A percentile compares a stretch with the other conserved stretches of the same genome.
These are phyloP conservation scores for Nymphaea thermarum DNA, from an alignment of 164 flowering plant species.

Conservation along the genomic window DNA sequence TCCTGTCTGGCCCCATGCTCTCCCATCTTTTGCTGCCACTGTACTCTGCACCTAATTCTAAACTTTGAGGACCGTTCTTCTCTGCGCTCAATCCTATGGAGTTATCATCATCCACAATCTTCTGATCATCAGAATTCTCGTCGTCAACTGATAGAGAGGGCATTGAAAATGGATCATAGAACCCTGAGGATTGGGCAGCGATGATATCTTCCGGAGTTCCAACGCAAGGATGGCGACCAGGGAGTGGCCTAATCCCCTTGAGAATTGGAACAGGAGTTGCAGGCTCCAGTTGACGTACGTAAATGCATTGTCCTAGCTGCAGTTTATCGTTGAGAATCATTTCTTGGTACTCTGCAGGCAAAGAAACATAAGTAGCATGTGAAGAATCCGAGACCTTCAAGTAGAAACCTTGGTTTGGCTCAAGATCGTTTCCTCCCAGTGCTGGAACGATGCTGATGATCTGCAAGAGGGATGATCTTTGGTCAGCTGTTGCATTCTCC, in stretches of 20 bases:
- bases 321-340: conserved; percentile 38
- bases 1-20: not conserved
- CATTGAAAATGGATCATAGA: conserved; percentile 2
- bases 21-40: not conserved
- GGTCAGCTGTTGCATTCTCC: conserved; percentile 9
- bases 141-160: conserved; percentile 1
- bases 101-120: not conserved
- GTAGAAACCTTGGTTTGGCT: conserved; percentile 63
- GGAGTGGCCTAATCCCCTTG: conserved; percentile 35
- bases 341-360: conserved; percentile 46
- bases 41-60: not conserved
- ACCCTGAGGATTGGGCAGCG: conserved; percentile 7
- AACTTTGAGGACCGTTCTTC: not conserved
- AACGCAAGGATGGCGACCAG: conserved; percentile 39
- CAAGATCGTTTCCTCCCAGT: conserved; percentile 42
- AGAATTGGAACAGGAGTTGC: conserved; percentile 50
- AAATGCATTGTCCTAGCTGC: conserved; percentile 56
- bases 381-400: conserved; percentile 60
- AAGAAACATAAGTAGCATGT: conserved; percentile 44
- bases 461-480: conserved; percentile 35
- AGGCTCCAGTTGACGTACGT: conserved; percentile 36
- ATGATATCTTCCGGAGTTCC: conserved; percentile 42
- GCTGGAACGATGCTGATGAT: conserved; percentile 55
- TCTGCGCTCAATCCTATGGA: not conserved
- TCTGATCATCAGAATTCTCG: not conserved